Percentiles rank a stretch among this genome's conserved stretches.
Evolutionary conservation across 345 rosid species (phyloP).

Genomic region (Schrenkiella parvula): DNA sequence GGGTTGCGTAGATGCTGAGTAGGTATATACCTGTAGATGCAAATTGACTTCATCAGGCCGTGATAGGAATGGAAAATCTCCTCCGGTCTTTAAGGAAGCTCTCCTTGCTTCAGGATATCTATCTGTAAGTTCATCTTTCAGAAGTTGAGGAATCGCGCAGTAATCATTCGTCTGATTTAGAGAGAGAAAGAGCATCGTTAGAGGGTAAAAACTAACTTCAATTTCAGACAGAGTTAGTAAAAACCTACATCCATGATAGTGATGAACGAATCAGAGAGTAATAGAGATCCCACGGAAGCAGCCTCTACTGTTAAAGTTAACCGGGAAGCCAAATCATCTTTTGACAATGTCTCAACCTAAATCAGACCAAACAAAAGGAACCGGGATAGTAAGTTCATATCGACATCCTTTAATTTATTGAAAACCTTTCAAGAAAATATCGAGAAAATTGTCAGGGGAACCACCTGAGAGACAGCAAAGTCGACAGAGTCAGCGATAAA

Average conservation of each 20-base stretch:
- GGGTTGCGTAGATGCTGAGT: background rate
- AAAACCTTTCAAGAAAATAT: background rate
- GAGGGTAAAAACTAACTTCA: background rate
- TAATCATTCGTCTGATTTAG: slow-evolving; percentile 79
- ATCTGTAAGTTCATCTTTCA: slow-evolving; percentile 82
- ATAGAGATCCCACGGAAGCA: slow-evolving; percentile 79
- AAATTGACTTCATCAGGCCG: slow-evolving; percentile 96
- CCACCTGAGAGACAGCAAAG: slow-evolving; percentile 94
- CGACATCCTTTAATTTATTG: background rate
- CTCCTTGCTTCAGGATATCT: slow-evolving; percentile 92
- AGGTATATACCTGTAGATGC: slow-evolving; percentile 75
- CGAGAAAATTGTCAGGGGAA: background rate
- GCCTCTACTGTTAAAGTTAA: slow-evolving; percentile 80
- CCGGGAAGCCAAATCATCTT: slow-evolving; percentile 95
- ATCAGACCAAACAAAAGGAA: slow-evolving; percentile 1
- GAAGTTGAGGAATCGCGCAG: slow-evolving; percentile 79
- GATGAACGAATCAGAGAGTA: slow-evolving; percentile 73
- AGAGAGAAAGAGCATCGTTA: slow-evolving; percentile 26
- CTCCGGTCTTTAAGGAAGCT: slow-evolving; percentile 83
- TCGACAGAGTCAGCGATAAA: slow-evolving; percentile 99
- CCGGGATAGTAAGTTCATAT: slow-evolving; percentile 8
- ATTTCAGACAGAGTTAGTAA: background rate
- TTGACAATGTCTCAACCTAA: slow-evolving; percentile 91
- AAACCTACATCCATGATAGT: slow-evolving; percentile 94
- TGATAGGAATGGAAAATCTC: slow-evolving; percentile 95